A percentile compares a stretch with the other conserved stretches of the same genome.
phyloP scores from a whole-genome alignment of 768 basidiomycete genomes.

The Agaricus subrufescens region DNA sequence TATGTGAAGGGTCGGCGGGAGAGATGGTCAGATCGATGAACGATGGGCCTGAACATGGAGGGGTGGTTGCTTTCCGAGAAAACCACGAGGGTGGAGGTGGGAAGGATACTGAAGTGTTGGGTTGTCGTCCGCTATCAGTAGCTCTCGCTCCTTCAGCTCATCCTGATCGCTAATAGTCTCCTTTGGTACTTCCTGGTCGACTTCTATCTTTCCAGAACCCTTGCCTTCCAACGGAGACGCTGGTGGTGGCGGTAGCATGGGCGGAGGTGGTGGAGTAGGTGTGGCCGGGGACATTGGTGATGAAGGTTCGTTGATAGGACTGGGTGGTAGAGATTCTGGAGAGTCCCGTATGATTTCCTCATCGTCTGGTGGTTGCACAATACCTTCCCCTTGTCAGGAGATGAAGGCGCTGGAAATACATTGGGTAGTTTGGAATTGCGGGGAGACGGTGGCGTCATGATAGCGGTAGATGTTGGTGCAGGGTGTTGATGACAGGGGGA shows the following conservation, averaged over 20 bases:
- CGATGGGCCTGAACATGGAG: too few relatives aligned
- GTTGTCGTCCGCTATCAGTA: not conserved
- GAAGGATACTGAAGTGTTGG: not conserved
- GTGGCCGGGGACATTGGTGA: not conserved
- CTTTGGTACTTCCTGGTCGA: too few relatives aligned
- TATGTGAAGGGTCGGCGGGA: not conserved
- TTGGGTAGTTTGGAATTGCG: constrained; percentile 2
- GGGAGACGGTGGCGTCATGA: constrained; percentile 3
- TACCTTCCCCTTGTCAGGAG: too few relatives aligned
- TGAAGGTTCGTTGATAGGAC: constrained; percentile 5
- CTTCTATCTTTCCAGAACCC: too few relatives aligned
- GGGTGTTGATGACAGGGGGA: not conserved
- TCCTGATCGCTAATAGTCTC: not conserved
- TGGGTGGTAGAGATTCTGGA: constrained; percentile 9
- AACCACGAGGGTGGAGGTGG: not conserved
- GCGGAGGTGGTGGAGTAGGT: not conserved
- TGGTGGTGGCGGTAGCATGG: not conserved
- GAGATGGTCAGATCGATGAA: not conserved
- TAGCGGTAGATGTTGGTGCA: not conserved
- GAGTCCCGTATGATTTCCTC: constrained; percentile 7
- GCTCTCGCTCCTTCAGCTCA: not conserved
- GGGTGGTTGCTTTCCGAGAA: too few relatives aligned
- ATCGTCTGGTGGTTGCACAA: not conserved
- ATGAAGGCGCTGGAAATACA: not conserved
- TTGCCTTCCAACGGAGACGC: not conserved